These are phyloP conservation scores for Ustanciosporium gigantosporum DNA, from an alignment of 1,284 basidiomycete species.

Conservation along the genomic window DNA sequence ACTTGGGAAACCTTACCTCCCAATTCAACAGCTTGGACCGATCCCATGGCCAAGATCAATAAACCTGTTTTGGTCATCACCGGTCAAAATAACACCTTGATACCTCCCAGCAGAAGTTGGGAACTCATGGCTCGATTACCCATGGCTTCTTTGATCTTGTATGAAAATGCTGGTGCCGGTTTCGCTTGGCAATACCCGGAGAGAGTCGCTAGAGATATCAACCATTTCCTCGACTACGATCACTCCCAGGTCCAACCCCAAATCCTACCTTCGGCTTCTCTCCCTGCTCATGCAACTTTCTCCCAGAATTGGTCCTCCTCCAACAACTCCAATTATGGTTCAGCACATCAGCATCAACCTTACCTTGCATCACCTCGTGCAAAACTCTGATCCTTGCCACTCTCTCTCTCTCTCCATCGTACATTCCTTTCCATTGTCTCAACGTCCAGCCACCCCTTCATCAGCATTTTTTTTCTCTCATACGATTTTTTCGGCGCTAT, in stretches of 20 bases:
- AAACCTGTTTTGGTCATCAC: slow-evolving; percentile 28
- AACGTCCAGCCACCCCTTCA: too few species aligned
- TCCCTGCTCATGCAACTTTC: too few species aligned
- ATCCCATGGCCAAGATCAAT: slow-evolving; percentile 30
- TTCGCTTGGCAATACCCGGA: slow-evolving; percentile 32
- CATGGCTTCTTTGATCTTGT: slow-evolving; percentile 15
- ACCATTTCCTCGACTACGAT: slow-evolving; percentile 22
- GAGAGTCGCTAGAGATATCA: slow-evolving; percentile 25
- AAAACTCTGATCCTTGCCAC: too few species aligned
- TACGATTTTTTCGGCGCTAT: too few species aligned
- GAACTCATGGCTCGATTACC: slow-evolving; percentile 28
- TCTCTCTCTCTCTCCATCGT: too few species aligned
- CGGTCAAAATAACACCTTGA: slow-evolving; percentile 26
- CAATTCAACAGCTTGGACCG: slow-evolving; percentile 12
- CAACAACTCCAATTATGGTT: too few species aligned
- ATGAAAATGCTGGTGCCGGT: slow-evolving; percentile 24
- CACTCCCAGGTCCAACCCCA: slow-evolving; percentile 21
- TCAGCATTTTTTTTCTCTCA: too few species aligned
- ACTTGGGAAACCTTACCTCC: slow-evolving; percentile 29
- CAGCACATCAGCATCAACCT: too few species aligned
- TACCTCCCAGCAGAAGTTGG: slow-evolving; percentile 31
- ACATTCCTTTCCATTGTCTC: too few species aligned
- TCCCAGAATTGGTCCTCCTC: too few species aligned
- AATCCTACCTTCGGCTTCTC: slow-evolving; percentile 18
- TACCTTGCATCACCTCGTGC: too few species aligned